A percentile compares a stretch with the other conserved stretches of the same genome.
These are phyloP conservation scores for Capsella rubella DNA, from an alignment of 441 rosid species.

Conservation along the genomic window DNA sequence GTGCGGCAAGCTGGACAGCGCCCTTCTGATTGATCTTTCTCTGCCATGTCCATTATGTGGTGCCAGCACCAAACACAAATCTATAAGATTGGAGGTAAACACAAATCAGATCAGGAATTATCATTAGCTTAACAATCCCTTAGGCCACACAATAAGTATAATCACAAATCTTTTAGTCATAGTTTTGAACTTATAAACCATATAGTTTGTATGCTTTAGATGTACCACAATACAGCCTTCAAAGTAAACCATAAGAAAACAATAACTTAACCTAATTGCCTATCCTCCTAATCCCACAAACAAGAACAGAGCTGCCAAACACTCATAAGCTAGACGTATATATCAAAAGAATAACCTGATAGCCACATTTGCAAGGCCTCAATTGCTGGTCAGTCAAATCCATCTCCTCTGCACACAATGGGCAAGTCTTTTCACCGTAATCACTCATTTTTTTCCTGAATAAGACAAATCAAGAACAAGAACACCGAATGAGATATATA, in stretches of 20 bases:
- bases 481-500: no score
- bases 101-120: not conserved
- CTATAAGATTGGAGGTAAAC: slow-evolving; percentile 41
- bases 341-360: slow-evolving; percentile 52
- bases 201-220: not conserved
- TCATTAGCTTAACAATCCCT: not conserved
- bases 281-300: not conserved
- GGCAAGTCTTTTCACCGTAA: slow-evolving; percentile 85
- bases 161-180: not conserved
- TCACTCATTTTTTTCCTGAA: slow-evolving; percentile 70
- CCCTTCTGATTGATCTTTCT: slow-evolving; percentile 62
- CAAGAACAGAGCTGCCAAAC: not conserved
- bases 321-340: not conserved
- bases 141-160: not conserved
- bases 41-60: slow-evolving; percentile 72
- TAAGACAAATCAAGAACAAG: not conserved
- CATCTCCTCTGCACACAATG: slow-evolving; percentile 93
- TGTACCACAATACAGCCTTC: not conserved
- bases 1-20: slow-evolving; percentile 73
- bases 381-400: slow-evolving; percentile 91
- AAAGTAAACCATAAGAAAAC: not conserved
- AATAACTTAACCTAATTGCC: not conserved
- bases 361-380: slow-evolving; percentile 97
- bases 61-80: slow-evolving; percentile 84
- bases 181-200: not conserved